A percentile compares a stretch with the other conserved stretches of the same genome.
Conservation (phyloP, 2,329 filamentous ascomycete species). For the Aspergillus chevalieri region DNA sequence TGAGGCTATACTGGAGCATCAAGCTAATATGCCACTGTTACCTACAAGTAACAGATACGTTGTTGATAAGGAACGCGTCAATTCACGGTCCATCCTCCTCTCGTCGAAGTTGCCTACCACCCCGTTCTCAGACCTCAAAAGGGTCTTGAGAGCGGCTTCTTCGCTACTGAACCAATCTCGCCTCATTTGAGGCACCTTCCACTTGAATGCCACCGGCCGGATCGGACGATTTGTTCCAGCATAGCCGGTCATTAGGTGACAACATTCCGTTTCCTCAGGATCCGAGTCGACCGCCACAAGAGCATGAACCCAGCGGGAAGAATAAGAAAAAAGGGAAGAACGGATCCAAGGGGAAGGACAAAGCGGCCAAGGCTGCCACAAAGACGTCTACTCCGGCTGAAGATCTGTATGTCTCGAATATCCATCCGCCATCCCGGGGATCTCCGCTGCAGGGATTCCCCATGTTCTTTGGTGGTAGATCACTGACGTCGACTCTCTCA, state of each 20-base stretch:
- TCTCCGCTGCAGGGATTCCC: background rate
- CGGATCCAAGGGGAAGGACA: conserved; percentile 32
- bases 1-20: conserved; percentile 1
- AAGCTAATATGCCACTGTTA: conserved; percentile 11
- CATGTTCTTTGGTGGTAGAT: background rate
- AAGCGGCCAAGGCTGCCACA: conserved; percentile 25
- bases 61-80: background rate
- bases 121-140: conserved; percentile 29
- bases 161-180: conserved; percentile 9
- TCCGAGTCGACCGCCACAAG: conserved; percentile 19
- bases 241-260: conserved; percentile 30
- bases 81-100: background rate
- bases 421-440: background rate
- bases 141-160: conserved; percentile 28
- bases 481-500: conserved; percentile 5
- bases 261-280: conserved; percentile 23
- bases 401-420: conserved; percentile 28
- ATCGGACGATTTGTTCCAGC: conserved; percentile 33
- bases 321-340: conserved; percentile 37
- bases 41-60: background rate
- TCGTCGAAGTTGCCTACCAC: background rate
- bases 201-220: conserved; percentile 40
- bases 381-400: conserved; percentile 26
- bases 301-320: conserved; percentile 30
- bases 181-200: conserved; percentile 25